These are phyloP conservation scores for Neopestalotiopsis sp. DNA, from an alignment of 2,329 filamentous ascomycete species.

Conservation along the genomic window DNA sequence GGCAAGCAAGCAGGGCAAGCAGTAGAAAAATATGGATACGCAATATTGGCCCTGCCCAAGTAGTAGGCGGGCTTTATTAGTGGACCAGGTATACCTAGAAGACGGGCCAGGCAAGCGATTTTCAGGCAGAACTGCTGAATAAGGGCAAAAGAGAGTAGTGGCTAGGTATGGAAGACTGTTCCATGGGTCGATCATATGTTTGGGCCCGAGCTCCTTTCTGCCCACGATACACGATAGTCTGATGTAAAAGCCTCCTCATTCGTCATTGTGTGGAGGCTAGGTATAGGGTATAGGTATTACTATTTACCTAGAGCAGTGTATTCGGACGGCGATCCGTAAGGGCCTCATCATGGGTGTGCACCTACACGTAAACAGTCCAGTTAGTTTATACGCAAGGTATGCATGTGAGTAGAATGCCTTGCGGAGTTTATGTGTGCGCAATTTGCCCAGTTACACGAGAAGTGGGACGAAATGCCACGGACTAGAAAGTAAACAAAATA, in stretches of 20 bases:
- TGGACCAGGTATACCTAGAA: not conserved
- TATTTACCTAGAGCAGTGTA: not conserved
- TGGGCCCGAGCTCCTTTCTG: not conserved
- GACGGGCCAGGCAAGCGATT: not conserved
- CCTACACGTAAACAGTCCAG: not conserved
- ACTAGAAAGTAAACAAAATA: not conserved
- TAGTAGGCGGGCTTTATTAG: not conserved
- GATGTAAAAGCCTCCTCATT: not conserved
- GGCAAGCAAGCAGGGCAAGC: not conserved
- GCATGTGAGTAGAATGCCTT: not conserved
- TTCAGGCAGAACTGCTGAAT: not conserved
- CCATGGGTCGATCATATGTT: not conserved
- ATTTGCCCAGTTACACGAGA: constrained; percentile 15
- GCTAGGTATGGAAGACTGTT: too few relatives aligned
- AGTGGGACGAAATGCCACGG: not conserved
- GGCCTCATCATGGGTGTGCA: constrained; percentile 8
- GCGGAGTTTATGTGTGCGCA: not conserved
- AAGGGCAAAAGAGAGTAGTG: not conserved
- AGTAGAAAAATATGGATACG: not conserved
- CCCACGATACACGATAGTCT: not conserved
- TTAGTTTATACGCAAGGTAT: not conserved
- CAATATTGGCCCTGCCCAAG: not conserved
- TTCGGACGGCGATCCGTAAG: not conserved
- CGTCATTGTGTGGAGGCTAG: not conserved
- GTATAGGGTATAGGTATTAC: too few relatives aligned